phyloP scores from a whole-genome alignment of 2,329 filamentous ascomycete species.

The Helicocarpus griseus region DNA sequence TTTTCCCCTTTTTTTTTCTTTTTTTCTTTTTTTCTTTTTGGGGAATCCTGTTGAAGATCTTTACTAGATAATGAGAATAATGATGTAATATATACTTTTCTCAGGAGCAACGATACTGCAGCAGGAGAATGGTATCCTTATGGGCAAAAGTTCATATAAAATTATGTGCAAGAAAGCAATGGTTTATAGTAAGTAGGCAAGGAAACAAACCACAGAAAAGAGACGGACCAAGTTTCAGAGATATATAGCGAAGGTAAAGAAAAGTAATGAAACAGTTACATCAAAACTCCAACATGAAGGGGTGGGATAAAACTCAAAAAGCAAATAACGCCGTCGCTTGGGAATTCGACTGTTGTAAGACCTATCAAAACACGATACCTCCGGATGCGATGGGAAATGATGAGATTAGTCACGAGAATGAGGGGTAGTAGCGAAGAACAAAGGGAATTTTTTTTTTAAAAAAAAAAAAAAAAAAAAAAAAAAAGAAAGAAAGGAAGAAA shows the following conservation, averaged over 20 bases:
- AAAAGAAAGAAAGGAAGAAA: neutral
- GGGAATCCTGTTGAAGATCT: too few relatives aligned
- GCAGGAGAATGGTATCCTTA: too few relatives aligned
- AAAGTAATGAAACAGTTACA: slow-evolving; percentile 2
- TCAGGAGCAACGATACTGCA: too few relatives aligned
- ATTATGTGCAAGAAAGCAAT: too few relatives aligned
- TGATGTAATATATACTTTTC: too few relatives aligned
- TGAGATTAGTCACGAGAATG: neutral
- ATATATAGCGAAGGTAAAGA: neutral
- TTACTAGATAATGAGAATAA: too few relatives aligned
- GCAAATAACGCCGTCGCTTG: slow-evolving; percentile 1
- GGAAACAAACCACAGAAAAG: neutral
- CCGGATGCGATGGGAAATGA: neutral
- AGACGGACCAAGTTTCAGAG: neutral
- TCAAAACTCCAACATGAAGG: neutral
- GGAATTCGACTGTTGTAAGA: neutral
- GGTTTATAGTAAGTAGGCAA: neutral
- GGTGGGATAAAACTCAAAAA: neutral
- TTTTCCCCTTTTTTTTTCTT: neutral
- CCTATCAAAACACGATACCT: neutral
- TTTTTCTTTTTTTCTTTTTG: neutral
- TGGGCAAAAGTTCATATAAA: too few relatives aligned
- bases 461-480: neutral
- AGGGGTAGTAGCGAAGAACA: neutral
- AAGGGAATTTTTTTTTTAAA: neutral